Base-by-base conservation (phyloP, 2,329 filamentous ascomycete species). In the Pseudonectria buxi region DNA sequence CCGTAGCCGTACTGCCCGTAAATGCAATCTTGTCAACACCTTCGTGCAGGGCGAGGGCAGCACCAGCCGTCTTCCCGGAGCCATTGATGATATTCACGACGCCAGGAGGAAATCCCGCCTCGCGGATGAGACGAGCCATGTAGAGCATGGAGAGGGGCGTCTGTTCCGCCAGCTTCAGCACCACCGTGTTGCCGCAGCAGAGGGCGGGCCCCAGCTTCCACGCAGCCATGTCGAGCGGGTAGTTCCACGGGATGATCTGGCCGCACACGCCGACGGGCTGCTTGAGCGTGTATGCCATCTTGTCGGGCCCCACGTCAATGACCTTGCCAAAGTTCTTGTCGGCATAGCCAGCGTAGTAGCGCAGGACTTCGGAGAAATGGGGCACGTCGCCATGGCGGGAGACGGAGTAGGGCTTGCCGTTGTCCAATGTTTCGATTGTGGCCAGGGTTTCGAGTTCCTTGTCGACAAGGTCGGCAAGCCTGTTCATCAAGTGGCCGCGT, bases 241-340 rank as follows among this genome's bases (percentile, higher is more conserved):
- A 86, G 58, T 90, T 90, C 82, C 84, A 90, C 7, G 84, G 83
- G 40, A 86, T 86, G 45, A 89, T 88, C 59, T 72, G 71, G 10
- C 74, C 84, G 47, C 83, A 85, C 0, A 92, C 85, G 26, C 86
- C 86, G 24, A 90, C 64, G 2, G 86, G 85, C 59, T 90, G 79
- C 41, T 80, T 76, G 36, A 86, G 64, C 0, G 83, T 88, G 56
- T 89, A 90, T 3, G 82, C 83, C 43, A 89, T 72, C 61, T 88
- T 89, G 30, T 67, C 62, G 1, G 75, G 72, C 2, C 74, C 77
- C 9, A 81, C 82, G 47, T 83, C 79, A 46, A 89, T 86, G n/a
- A 82, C 81, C 54, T 85, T 76, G 24, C 86, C 84, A 41, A 81
- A 78, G 42, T 84, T 78, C 67, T 90, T 90, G 64, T 90, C 85